Conservation (phyloP, 2,329 filamentous ascomycete genomes). For the Colletotrichum kahawae region DNA sequence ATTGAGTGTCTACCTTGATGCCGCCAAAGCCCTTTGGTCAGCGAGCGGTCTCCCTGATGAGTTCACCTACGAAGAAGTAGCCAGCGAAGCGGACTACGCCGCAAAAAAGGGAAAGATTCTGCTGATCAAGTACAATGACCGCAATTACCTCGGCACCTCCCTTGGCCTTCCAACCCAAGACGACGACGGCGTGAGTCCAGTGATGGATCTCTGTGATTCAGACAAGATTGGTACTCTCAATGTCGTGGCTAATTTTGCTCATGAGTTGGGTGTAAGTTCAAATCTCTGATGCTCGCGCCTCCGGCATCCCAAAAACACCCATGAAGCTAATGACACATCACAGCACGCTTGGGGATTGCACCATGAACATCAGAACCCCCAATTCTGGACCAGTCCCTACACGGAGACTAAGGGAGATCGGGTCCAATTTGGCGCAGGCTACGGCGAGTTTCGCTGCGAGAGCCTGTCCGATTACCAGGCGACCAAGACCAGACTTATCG, state of each 20-base stretch:
- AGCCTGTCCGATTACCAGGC: neutral
- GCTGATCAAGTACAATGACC: neutral
- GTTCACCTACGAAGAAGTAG: neutral
- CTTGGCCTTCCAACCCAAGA: neutral
- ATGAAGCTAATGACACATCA: neutral
- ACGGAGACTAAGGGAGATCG: neutral
- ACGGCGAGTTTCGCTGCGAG: neutral
- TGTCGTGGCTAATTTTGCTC: neutral
- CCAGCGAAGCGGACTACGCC: neutral
- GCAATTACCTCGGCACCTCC: neutral
- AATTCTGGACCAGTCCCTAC: neutral
- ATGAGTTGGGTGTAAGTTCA: neutral
- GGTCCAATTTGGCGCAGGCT: neutral
- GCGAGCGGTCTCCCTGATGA: neutral
- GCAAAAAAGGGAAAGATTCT: neutral
- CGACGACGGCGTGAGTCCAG: neutral
- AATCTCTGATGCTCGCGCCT: neutral
- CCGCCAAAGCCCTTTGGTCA: neutral
- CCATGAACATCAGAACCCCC: neutral
- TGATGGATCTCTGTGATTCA: neutral
- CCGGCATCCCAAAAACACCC: neutral
- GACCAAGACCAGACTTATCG: neutral
- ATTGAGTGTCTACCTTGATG: neutral
- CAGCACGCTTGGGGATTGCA: neutral
- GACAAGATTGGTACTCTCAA: neutral